Evolutionary conservation across 73 alveolate genomes (phyloP).

Genomic region (Paramecium caudatum): DNA sequence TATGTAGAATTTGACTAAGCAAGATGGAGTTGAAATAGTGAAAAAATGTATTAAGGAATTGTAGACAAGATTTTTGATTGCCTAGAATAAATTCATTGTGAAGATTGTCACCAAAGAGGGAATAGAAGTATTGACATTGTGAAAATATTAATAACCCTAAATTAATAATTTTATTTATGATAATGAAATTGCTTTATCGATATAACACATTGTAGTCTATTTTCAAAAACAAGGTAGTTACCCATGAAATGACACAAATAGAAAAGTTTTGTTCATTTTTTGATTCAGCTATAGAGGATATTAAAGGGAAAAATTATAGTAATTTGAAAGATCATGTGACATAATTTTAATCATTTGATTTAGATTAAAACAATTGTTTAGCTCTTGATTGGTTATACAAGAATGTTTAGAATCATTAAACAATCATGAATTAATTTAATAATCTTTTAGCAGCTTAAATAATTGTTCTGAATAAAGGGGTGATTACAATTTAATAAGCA

Average conservation of each 20-base stretch:
- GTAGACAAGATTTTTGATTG: constrained; percentile 90
- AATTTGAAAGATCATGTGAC: background rate
- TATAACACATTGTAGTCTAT: background rate
- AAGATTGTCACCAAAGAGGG: constrained; percentile 95
- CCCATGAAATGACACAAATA: background rate
- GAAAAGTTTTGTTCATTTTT: background rate
- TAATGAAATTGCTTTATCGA: too few species aligned
- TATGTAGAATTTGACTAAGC: constrained; percentile 86
- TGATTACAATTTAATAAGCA: background rate
- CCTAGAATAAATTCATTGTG: constrained; percentile 87
- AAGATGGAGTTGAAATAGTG: constrained; percentile 89
- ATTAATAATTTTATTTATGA: background rate
- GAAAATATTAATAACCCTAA: constrained; percentile 18
- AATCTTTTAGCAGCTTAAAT: constrained; percentile 10
- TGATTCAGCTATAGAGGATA: background rate
- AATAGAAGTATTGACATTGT: constrained; percentile 77
- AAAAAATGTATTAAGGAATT: constrained; percentile 91
- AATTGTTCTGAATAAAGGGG: background rate
- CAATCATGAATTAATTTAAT: background rate
- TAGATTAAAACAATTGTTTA: background rate
- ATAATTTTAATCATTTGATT: background rate
- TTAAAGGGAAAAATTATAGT: background rate
- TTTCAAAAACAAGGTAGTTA: background rate
- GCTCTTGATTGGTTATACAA: background rate
- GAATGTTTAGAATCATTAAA: background rate